Evolutionary conservation across 2,329 filamentous ascomycete species (phyloP).

Genomic region (Aspergillus spinulosporus): DNA sequence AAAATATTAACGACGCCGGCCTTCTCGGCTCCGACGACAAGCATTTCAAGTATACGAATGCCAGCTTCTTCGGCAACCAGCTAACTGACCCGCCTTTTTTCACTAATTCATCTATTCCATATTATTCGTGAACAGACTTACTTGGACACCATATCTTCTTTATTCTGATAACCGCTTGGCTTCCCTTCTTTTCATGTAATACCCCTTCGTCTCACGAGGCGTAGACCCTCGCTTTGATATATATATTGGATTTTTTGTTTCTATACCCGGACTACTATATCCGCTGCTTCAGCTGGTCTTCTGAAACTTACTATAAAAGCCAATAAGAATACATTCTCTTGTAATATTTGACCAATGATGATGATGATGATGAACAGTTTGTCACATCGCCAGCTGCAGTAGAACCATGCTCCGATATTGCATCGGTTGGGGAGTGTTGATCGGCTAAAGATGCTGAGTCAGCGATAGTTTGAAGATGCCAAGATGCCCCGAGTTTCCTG

Average conservation of each 20-base stretch:
- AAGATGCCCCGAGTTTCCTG: not conserved
- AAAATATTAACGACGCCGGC: slow-evolving; percentile 26
- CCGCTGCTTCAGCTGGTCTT: not conserved
- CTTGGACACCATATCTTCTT: not conserved
- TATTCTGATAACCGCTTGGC: not conserved
- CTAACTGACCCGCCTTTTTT: slow-evolving; percentile 30
- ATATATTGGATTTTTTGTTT: not conserved
- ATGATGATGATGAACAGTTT: no score
- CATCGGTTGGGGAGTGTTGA: not conserved
- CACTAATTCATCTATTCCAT: slow-evolving; percentile 28
- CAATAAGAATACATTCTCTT: no score
- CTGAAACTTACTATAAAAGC: not conserved
- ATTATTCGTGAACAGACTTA: slow-evolving; percentile 20
- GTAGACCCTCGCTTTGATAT: not conserved
- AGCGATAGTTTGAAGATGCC: slow-evolving; percentile 6
- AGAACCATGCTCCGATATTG: no score
- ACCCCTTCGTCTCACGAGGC: not conserved
- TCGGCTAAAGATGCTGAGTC: not conserved
- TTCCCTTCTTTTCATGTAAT: not conserved
- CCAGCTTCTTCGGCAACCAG: slow-evolving; percentile 24
- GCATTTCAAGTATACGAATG: slow-evolving; percentile 24
- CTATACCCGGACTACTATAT: not conserved
- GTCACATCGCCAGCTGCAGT: no score
- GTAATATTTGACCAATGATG: no score
- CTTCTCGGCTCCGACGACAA: slow-evolving; percentile 32